Conservation (phyloP, 306 rosid genomes). For the Trifolium dubium region DNA sequence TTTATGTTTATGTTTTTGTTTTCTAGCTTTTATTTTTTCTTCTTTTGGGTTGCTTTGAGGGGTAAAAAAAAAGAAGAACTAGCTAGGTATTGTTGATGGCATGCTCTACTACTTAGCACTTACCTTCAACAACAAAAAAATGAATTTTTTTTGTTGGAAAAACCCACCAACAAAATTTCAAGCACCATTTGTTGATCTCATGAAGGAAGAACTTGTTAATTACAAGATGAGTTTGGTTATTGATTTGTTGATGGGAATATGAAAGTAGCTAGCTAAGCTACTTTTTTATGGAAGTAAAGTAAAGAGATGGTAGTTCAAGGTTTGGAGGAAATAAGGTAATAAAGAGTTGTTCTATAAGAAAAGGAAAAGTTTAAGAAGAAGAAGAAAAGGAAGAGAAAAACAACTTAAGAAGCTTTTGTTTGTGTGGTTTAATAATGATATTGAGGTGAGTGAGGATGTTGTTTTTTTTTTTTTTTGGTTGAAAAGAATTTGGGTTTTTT, state of each 20-base stretch:
- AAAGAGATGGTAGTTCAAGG: slow-evolving; percentile 48
- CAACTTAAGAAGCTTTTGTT: slow-evolving; percentile 34
- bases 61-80: slow-evolving; percentile 33
- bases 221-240: too few species aligned
- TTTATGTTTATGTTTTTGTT: slow-evolving; percentile 18
- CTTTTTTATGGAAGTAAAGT: slow-evolving; percentile 31
- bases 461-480: neutral
- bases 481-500: slow-evolving; percentile 38
- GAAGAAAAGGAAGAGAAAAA: slow-evolving; percentile 36
- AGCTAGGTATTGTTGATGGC: slow-evolving; percentile 33
- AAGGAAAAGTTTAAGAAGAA: neutral
- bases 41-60: slow-evolving; percentile 24
- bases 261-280: slow-evolving; percentile 28
- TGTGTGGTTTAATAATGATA: slow-evolving; percentile 48
- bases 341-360: slow-evolving; percentile 29
- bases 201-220: too few species aligned
- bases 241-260: slow-evolving; percentile 4
- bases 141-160: neutral
- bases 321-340: slow-evolving; percentile 62
- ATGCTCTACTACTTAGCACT: slow-evolving; percentile 34
- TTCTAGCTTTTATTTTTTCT: neutral
- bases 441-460: neutral
- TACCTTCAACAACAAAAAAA: slow-evolving; percentile 35
- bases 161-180: slow-evolving; percentile 42
- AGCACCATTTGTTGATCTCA: slow-evolving; percentile 20